Percentiles rank a stretch among this genome's conserved stretches.
phyloP scores from a whole-genome alignment of 768 basidiomycete genomes.

The Trichaptum fuscoviolaceum region DNA sequence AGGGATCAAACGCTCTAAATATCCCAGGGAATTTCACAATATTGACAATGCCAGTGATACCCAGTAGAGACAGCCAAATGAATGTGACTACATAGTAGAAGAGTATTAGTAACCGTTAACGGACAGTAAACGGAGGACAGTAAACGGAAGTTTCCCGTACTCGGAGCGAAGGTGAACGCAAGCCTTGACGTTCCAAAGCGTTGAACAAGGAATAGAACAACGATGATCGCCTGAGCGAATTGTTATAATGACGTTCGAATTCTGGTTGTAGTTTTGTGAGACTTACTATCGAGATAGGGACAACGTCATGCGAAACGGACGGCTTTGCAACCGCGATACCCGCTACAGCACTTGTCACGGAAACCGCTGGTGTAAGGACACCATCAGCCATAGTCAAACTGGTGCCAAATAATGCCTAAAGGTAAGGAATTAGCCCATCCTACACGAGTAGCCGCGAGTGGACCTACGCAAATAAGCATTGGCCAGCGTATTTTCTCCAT shows the following conservation, averaged over 20 bases:
- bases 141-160: slow-evolving; percentile 33
- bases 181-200: slow-evolving; percentile 54
- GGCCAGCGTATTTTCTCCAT: slow-evolving; percentile 39
- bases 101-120: not conserved
- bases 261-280: too few relatives aligned
- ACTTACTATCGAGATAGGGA: slow-evolving; percentile 55
- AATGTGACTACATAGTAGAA: slow-evolving; percentile 40
- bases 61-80: slow-evolving; percentile 51
- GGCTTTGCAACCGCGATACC: slow-evolving; percentile 63
- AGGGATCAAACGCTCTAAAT: slow-evolving; percentile 63
- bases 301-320: slow-evolving; percentile 38
- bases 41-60: slow-evolving; percentile 52
- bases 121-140: not conserved
- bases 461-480: slow-evolving; percentile 48
- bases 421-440: not conserved
- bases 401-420: slow-evolving; percentile 57
- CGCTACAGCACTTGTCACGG: slow-evolving; percentile 60
- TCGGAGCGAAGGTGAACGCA: slow-evolving; percentile 47
- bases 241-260: not conserved
- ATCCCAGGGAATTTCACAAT: slow-evolving; percentile 50
- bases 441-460: not conserved
- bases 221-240: slow-evolving; percentile 40
- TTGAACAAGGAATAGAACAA: slow-evolving; percentile 54
- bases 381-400: slow-evolving; percentile 66
- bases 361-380: slow-evolving; percentile 63